Percentiles rank a stretch among this genome's conserved stretches.
Conservation (phyloP, 257 asterid species). For the Solanum megistacrolobum region DNA sequence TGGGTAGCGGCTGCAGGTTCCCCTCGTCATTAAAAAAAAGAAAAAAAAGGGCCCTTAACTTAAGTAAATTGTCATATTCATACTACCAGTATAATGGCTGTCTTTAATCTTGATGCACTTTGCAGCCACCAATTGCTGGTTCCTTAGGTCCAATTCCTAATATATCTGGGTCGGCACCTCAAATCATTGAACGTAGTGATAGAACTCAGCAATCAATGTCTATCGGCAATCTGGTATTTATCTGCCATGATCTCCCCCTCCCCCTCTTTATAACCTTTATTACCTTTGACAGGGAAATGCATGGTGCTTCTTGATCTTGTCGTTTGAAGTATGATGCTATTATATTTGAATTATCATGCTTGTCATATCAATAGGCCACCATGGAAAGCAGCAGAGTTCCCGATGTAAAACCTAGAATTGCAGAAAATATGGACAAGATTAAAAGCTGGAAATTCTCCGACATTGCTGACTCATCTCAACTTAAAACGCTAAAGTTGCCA, state of each 20-base stretch:
- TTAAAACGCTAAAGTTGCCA: constrained; percentile 75
- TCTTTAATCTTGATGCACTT: background rate
- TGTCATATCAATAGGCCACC: constrained; percentile 38
- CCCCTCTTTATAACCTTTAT: background rate
- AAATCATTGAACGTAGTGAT: constrained; percentile 64
- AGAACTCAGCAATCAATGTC: constrained; percentile 78
- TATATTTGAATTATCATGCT: background rate
- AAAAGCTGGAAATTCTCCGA: constrained; percentile 89
- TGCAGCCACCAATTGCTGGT: constrained; percentile 70
- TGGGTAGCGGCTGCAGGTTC: background rate
- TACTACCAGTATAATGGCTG: background rate
- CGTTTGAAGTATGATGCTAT: background rate
- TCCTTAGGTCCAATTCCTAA: constrained; percentile 59
- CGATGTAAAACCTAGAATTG: constrained; percentile 83
- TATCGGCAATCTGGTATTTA: constrained; percentile 65
- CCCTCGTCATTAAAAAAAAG: background rate
- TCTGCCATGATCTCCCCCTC: background rate
- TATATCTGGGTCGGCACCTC: constrained; percentile 49
- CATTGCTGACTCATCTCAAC: constrained; percentile 70
- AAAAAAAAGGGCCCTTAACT: background rate
- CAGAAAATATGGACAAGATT: constrained; percentile 50
- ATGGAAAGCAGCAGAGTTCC: constrained; percentile 71
- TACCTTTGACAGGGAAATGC: background rate
- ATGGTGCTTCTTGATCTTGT: background rate
- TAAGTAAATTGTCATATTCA: background rate